phyloP scores from a whole-genome alignment of 2,329 filamentous ascomycete species.

The Trichoderma sp. region DNA sequence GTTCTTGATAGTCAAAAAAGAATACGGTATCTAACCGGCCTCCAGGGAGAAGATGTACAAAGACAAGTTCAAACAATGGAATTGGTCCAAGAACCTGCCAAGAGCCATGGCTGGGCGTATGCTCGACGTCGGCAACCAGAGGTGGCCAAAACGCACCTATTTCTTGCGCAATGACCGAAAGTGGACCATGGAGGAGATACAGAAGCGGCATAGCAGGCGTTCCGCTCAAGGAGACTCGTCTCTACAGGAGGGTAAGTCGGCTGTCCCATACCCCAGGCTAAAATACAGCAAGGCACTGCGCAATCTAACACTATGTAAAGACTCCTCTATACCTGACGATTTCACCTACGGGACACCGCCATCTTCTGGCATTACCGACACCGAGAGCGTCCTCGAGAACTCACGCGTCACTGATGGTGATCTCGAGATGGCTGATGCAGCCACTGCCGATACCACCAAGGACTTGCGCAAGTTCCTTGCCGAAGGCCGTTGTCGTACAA shows the following conservation, averaged over 20 bases:
- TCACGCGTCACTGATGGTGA: no score
- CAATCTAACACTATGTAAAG: neutral
- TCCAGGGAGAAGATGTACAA: neutral
- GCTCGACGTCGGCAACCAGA: no score
- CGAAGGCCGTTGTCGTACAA: neutral
- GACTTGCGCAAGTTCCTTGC: neutral
- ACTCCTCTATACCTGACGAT: neutral
- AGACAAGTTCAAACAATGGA: neutral
- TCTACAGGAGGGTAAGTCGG: neutral
- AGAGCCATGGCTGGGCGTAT: no score
- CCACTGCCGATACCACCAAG: neutral
- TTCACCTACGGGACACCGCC: neutral
- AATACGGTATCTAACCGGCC: neutral
- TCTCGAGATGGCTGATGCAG: no score
- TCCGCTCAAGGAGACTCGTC: neutral
- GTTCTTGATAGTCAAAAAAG: no score
- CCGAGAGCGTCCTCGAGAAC: no score
- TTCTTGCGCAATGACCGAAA: neutral
- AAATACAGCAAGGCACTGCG: no score
- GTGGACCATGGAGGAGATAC: neutral
- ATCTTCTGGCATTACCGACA: no score
- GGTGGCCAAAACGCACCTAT: no score
- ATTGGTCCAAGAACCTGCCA: neutral
- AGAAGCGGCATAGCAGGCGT: fast-evolving
- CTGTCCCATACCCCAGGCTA: no score